Percentiles rank a stretch among this genome's conserved stretches.
These are phyloP conservation scores for Panus rudis DNA, from an alignment of 768 basidiomycete species.

Conservation along the genomic window DNA sequence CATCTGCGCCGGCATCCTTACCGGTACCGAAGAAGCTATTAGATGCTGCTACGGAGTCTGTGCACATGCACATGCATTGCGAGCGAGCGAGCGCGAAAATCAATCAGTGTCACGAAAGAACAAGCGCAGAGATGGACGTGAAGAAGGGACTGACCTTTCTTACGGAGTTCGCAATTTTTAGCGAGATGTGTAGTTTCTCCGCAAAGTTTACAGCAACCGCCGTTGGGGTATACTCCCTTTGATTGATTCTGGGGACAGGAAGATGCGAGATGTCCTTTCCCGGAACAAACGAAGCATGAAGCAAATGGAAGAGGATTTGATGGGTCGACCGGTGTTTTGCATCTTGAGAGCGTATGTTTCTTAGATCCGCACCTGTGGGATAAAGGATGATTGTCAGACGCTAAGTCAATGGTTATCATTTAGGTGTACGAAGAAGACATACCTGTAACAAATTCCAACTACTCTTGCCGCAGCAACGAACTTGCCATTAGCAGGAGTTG, in stretches of 20 bases:
- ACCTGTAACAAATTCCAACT: constrained; percentile 52
- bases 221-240: constrained; percentile 85
- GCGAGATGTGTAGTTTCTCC: constrained; percentile 81
- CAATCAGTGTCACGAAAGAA: neutral
- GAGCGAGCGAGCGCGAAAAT: constrained; percentile 13
- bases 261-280: constrained; percentile 79
- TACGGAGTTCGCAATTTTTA: constrained; percentile 68
- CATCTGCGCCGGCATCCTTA: constrained; percentile 71
- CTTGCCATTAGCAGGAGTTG: constrained; percentile 33
- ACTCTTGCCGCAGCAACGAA: too few relatives aligned
- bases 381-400: neutral
- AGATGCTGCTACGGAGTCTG: constrained; percentile 33
- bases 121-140: neutral
- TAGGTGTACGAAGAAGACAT: neutral
- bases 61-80: constrained; percentile 8
- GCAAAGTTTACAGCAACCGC: constrained; percentile 87
- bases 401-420: neutral
- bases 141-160: constrained; percentile 37
- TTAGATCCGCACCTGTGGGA: constrained; percentile 69
- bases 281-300: constrained; percentile 85
- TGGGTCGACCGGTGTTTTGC: constrained; percentile 57
- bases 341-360: constrained; percentile 72
- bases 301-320: constrained; percentile 76
- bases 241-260: constrained; percentile 73
- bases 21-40: constrained; percentile 40